Base-by-base conservation (phyloP, 169 alveolate genomes). In the Plasmodium reichenowi region DNA sequence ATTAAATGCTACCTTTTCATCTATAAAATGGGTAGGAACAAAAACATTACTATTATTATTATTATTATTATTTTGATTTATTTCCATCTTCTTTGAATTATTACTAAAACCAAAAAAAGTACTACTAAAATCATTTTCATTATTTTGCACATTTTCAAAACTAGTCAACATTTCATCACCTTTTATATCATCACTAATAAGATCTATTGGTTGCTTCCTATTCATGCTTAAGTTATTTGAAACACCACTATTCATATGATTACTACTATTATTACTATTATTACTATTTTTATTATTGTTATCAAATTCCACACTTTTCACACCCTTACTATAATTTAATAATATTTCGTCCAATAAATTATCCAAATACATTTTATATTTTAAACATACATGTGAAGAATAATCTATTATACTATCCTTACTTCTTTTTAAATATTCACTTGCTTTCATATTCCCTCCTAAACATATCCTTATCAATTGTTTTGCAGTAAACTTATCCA, bases 401-500 rank as follows among this genome's bases (percentile, higher is more conserved):
- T 80, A 80, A 80, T 80, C 90, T 3, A 66, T 3, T 17, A 68
- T 72, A 63, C 76, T 71, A 73, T 60, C 26, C 24, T 74, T 70
- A 70, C 67, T 87, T 45, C 43, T 68, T 80, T 80, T 80, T 80
- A 80, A 63, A 80, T 54, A 80, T 68, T 67, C 83, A 56, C 72
- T 89, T 24, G 95, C 95, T 26, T 91, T 86, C 38, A 78, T 87
- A 85, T 94, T 94, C 12, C 96, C 96, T 26, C 96, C 96, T 22
- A 72, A 64, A 13, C 93, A 60, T 92, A 97, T 88, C 72, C 97
- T 73, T 24, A 88, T 73, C 74, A 94, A 89, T 76, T 97, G 98
- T 75, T 92, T 94, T 73, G 96, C 94, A 32, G 96, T 95, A 94
- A 96, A 97, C 48, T 95, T 96, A 74, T 97, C 98, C 97, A 97